Conservation (phyloP, 352 stramenopile species). For the Globisporangium alternatum region DNA sequence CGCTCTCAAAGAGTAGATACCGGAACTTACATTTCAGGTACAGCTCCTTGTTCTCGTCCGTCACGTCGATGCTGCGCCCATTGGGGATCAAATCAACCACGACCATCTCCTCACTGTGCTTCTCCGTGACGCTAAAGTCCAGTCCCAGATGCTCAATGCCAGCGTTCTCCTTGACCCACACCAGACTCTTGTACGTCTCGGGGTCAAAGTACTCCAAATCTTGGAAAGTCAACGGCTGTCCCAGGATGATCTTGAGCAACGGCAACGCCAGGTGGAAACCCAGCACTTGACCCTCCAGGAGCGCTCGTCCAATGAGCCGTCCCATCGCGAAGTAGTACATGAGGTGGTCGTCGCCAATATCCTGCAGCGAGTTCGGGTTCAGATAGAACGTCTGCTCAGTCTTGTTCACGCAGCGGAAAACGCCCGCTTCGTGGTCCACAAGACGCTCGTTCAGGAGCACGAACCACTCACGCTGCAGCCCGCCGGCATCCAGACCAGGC, state of each 20-base stretch:
- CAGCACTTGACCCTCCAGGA: slow-evolving; percentile 85
- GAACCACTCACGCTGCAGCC: slow-evolving; percentile 69
- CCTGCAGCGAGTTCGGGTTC: slow-evolving; percentile 25
- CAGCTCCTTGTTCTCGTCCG: background rate
- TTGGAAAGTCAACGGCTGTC: background rate
- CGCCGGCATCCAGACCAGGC: slow-evolving; percentile 55
- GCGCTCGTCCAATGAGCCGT: slow-evolving; percentile 31
- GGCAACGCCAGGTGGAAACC: slow-evolving; percentile 88
- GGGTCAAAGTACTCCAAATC: background rate
- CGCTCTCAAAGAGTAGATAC: slow-evolving; percentile 69
- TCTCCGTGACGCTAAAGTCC: background rate
- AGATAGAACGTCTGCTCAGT: slow-evolving; percentile 41
- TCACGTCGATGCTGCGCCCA: background rate
- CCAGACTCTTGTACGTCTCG: background rate
- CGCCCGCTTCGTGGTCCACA: slow-evolving; percentile 23
- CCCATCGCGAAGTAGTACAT: slow-evolving; percentile 45
- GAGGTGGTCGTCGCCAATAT: slow-evolving; percentile 2
- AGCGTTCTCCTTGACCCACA: background rate
- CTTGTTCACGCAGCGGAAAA: slow-evolving; percentile 35
- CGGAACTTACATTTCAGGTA: background rate
- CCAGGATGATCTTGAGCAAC: slow-evolving; percentile 26
- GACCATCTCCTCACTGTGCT: background rate
- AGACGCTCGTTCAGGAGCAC: slow-evolving; percentile 23
- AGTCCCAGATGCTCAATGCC: background rate
- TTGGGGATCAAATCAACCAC: background rate